A percentile compares a stretch with the other conserved stretches of the same genome.
Conservation (phyloP, 2,329 filamentous ascomycete genomes). For the Pezicula carpinea region DNA sequence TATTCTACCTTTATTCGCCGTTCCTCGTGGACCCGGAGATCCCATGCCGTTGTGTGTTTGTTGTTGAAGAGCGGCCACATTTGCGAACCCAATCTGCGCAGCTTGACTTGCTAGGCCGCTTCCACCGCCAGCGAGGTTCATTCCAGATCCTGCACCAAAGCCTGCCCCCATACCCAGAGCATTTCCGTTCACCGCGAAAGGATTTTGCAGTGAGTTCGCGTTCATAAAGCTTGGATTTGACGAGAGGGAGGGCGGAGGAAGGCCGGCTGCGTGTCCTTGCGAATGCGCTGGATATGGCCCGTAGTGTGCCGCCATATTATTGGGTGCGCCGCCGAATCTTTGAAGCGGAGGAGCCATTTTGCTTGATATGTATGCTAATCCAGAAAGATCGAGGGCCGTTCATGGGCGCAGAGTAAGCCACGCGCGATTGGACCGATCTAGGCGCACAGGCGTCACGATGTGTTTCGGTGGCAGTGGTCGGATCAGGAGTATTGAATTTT, state of each 20-base stretch:
- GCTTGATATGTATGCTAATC: constrained; percentile 26
- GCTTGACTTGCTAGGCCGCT: constrained; percentile 82
- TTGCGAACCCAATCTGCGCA: constrained; percentile 80
- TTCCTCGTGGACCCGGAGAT: constrained; percentile 49
- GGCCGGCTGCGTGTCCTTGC: constrained; percentile 39
- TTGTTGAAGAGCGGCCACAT: constrained; percentile 63
- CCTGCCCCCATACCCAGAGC: constrained; percentile 53
- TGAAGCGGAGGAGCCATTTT: constrained; percentile 31
- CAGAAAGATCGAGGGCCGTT: constrained; percentile 26
- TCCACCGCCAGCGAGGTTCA: constrained; percentile 39
- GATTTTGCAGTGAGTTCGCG: constrained; percentile 63
- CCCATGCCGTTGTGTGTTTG: constrained; percentile 50
- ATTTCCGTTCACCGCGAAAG: constrained; percentile 53
- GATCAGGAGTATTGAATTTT: not conserved
- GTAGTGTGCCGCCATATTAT: constrained; percentile 33
- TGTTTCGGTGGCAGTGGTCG: not conserved
- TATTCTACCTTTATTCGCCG: constrained; percentile 72
- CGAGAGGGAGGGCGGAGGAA: constrained; percentile 54
- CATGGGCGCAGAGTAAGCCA: constrained; percentile 28
- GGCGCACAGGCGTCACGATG: not conserved
- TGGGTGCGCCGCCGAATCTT: constrained; percentile 28
- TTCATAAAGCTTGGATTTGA: constrained; percentile 68
- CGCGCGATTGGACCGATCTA: constrained; percentile 2
- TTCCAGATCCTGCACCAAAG: constrained; percentile 53
- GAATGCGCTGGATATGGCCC: constrained; percentile 41